These are phyloP conservation scores for Lanmaoa pseudosensibilis DNA, from an alignment of 768 basidiomycete species.

Conservation along the genomic window DNA sequence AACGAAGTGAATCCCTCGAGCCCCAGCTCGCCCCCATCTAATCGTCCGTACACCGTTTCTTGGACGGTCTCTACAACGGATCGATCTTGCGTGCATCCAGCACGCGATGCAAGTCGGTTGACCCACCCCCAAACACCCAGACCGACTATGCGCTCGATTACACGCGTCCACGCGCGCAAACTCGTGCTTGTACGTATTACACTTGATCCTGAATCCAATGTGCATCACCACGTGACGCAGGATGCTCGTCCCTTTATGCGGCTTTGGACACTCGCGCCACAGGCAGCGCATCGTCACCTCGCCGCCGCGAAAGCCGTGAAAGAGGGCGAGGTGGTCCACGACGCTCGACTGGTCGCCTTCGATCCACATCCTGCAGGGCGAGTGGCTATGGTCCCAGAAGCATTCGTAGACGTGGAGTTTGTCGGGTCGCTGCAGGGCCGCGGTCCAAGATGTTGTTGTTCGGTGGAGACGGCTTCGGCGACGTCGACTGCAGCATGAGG, in stretches of 20 bases:
- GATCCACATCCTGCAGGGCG: slow-evolving; percentile 35
- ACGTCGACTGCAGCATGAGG: slow-evolving; percentile 23
- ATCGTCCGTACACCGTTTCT: slow-evolving; percentile 35
- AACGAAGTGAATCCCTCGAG: neutral
- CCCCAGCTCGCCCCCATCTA: neutral
- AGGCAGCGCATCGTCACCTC: slow-evolving; percentile 32
- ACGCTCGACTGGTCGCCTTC: slow-evolving; percentile 36
- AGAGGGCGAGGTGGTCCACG: slow-evolving; percentile 33
- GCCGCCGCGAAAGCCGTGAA: slow-evolving; percentile 32
- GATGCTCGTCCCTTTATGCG: slow-evolving; percentile 33
- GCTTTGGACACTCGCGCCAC: slow-evolving; percentile 30
- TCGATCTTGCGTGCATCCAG: slow-evolving; percentile 31
- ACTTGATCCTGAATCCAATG: slow-evolving; percentile 32
- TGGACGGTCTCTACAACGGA: slow-evolving; percentile 19
- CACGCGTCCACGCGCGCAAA: slow-evolving; percentile 36
- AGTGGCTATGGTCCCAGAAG: slow-evolving; percentile 26
- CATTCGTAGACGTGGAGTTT: slow-evolving; percentile 34
- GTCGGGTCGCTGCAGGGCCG: slow-evolving; percentile 23
- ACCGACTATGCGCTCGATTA: slow-evolving; percentile 35
- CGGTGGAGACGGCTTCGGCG: slow-evolving; percentile 6
- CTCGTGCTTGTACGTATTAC: slow-evolving; percentile 31
- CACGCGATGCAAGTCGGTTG: slow-evolving; percentile 25
- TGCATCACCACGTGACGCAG: slow-evolving; percentile 36
- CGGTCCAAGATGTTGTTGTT: slow-evolving; percentile 22
- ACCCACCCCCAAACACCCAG: slow-evolving; percentile 31